Percentiles rank a stretch among this genome's conserved stretches.
phyloP scores from a whole-genome alignment of 768 basidiomycete species.

The Collybia sordida region DNA sequence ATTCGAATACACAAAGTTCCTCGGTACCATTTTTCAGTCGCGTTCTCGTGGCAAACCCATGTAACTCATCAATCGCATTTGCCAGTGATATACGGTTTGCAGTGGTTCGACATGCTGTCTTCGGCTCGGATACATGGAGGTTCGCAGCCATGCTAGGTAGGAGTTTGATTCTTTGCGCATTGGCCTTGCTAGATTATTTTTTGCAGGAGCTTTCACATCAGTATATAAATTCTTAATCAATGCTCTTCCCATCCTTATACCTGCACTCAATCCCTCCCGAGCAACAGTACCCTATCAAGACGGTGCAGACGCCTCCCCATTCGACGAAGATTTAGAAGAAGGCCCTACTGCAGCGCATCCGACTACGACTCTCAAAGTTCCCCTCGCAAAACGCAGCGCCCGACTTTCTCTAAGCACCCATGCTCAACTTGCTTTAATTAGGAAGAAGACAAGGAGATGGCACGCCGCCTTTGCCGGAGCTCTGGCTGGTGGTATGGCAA shows the following conservation, averaged over 20 bases:
- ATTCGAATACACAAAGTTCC: slow-evolving; percentile 67
- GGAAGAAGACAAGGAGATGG: slow-evolving; percentile 73
- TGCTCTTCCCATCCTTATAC: slow-evolving; percentile 69
- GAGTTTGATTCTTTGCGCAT: neutral
- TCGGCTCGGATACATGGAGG: slow-evolving; percentile 79
- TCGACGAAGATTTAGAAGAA: slow-evolving; percentile 12
- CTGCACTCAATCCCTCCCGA: slow-evolving; percentile 34
- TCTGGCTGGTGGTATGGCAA: slow-evolving; percentile 67
- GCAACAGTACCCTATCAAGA: slow-evolving; percentile 25
- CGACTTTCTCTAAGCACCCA: slow-evolving; percentile 63
- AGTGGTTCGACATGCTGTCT: slow-evolving; percentile 77
- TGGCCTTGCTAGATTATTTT: neutral
- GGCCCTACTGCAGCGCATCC: slow-evolving; percentile 24
- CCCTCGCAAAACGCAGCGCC: slow-evolving; percentile 36
- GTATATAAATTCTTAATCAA: slow-evolving; percentile 82
- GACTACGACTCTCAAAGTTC: slow-evolving; percentile 24
- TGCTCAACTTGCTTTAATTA: slow-evolving; percentile 61
- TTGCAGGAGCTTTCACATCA: slow-evolving; percentile 67
- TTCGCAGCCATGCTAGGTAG: slow-evolving; percentile 88
- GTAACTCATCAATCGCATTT: neutral
- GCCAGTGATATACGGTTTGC: slow-evolving; percentile 63
- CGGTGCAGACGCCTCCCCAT: slow-evolving; percentile 23
- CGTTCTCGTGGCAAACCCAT: neutral
- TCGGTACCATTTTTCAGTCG: slow-evolving; percentile 43
- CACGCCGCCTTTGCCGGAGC: slow-evolving; percentile 80